Evolutionary conservation across 306 rosid species (phyloP), one percentile per base, ranked within the genome.

Genomic region (Rosa lucieae): DNA sequence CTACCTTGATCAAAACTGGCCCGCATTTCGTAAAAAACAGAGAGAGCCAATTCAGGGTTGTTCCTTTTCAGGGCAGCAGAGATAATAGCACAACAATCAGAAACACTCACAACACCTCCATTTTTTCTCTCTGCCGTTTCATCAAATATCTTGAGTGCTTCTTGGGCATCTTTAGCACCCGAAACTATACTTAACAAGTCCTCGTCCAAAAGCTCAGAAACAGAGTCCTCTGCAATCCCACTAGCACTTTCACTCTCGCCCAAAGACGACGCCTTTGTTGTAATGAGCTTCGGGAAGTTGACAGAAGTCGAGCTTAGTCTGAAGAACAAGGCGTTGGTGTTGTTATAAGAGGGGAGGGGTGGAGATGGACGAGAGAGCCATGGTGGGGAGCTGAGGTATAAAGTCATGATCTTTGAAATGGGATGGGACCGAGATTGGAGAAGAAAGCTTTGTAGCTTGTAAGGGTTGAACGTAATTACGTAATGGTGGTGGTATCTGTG

Each of bases 11-110:
- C 87, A 32, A 92, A 85, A 78, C 87, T 92, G 58, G 94, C 74
- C 20, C 98, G 97, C 97, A 93, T 93, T 71, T 91, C 90, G 67
- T 91, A 85, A 87, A 93, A 95, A 82, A 92, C 77, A 13, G 98
- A 91, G 78, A 92, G 78, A 44, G 97, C 94, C 78, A 95, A 82
- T 62, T 89, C 92, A 4, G 80, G 82, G 77, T 95, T 93, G 76
- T 83, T 91, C 49, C 93, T 83, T 43, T 84, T 83, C 77, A 95
- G 92, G 1, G 98, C 92, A 6, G 93, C 91, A 7, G 93, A 75
- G 4, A 92, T 84, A 14, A 95, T 86, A 74, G 84, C 72, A 75
- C 90, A 81, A 79, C 92, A 89, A 72, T 92, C 97, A 9, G 87
- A 58, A 10, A 78, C 78, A 56, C 88, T 81, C 40, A 95, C 93